A percentile compares a stretch with the other conserved stretches of the same genome.
Evolutionary conservation across 2,329 filamentous ascomycete species (phyloP).

Genomic region (Grosmannia serpens): DNA sequence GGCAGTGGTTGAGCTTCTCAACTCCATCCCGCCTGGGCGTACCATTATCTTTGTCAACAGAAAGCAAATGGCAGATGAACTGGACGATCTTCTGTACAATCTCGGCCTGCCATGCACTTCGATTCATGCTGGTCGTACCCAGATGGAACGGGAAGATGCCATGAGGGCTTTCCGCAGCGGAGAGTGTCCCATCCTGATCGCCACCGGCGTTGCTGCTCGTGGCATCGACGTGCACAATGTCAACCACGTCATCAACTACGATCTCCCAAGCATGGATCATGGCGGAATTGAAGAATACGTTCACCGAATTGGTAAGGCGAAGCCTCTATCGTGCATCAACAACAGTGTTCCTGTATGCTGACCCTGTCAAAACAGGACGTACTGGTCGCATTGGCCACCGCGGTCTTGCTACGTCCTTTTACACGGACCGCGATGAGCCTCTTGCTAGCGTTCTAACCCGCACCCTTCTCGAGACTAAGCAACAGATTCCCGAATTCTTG

Average conservation of each 20-base stretch:
- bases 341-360: neutral
- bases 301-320: constrained; percentile 72
- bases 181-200: constrained; percentile 65
- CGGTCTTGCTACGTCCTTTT: constrained; percentile 83
- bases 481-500: constrained; percentile 75
- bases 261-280: constrained; percentile 61
- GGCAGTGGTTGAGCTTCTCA: constrained; percentile 60
- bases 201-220: constrained; percentile 77
- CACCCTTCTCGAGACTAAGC: constrained; percentile 67
- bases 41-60: constrained; percentile 87
- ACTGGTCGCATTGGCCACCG: constrained; percentile 87
- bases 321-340: neutral
- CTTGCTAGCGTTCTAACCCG: constrained; percentile 67
- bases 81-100: constrained; percentile 85
- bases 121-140: constrained; percentile 78
- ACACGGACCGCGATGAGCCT: constrained; percentile 62
- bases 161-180: constrained; percentile 75
- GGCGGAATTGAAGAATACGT: constrained; percentile 92
- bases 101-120: constrained; percentile 69
- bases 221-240: constrained; percentile 83
- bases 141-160: constrained; percentile 83
- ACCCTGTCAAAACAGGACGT: constrained; percentile 45
- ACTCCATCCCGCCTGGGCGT: constrained; percentile 57
- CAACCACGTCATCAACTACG: constrained; percentile 87
- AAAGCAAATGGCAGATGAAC: constrained; percentile 63